Percentiles rank a stretch among this genome's conserved stretches.
Evolutionary conservation across 495 filamentous ascomycete genomes (phyloP).

Genomic region (Lepraria neglecta): DNA sequence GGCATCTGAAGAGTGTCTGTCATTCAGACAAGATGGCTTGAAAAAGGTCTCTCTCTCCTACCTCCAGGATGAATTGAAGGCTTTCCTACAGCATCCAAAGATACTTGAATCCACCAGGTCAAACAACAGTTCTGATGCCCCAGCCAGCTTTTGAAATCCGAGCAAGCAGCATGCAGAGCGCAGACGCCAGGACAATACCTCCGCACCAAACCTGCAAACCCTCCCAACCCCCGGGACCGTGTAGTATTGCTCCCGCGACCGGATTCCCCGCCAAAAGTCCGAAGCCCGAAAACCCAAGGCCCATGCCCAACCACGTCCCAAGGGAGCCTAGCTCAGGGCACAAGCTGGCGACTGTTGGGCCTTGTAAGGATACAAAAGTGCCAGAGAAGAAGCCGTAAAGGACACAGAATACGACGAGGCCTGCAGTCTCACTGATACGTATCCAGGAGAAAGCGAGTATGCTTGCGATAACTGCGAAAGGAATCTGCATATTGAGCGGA

Average conservation of each 20-base stretch:
- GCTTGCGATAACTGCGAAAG: conserved; percentile 45
- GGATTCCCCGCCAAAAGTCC: conserved; percentile 64
- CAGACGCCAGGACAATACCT: background rate
- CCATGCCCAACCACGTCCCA: conserved; percentile 65
- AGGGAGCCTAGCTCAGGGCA: conserved; percentile 55
- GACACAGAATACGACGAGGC: conserved; percentile 51
- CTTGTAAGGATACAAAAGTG: conserved; percentile 57
- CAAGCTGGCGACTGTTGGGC: conserved; percentile 55
- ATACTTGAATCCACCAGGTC: too few relatives aligned
- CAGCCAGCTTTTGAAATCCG: background rate
- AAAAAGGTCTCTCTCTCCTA: too few relatives aligned
- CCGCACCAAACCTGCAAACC: conserved; percentile 44
- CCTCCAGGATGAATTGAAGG: too few relatives aligned
- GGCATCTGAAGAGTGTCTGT: too few relatives aligned
- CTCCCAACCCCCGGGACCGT: conserved; percentile 33
- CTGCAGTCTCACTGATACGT: conserved; percentile 42
- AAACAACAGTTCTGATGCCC: conserved; percentile 7
- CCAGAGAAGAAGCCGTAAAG: conserved; percentile 72
- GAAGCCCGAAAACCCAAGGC: conserved; percentile 50
- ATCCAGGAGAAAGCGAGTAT: conserved; percentile 59
- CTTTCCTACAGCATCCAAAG: too few relatives aligned
- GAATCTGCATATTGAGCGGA: conserved; percentile 55
- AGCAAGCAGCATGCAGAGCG: background rate
- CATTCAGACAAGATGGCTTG: too few relatives aligned
- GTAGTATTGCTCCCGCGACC: conserved; percentile 60